These are phyloP conservation scores for Casaregolazyma suthepensis DNA, from an alignment of 1,139 yeast species.

Conservation along the genomic window DNA sequence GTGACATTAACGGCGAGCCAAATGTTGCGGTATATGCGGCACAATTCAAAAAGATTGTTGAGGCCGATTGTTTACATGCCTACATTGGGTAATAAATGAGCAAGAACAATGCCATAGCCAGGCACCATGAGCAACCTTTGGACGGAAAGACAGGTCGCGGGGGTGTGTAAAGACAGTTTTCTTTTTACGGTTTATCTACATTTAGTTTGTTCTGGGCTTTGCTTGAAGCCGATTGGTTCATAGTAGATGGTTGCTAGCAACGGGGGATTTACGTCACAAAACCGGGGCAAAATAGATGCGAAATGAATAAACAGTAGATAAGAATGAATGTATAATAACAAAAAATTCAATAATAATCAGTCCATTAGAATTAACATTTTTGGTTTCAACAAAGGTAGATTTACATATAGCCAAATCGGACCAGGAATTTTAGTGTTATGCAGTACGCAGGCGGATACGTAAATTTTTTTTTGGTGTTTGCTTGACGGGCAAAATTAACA, in stretches of 20 bases:
- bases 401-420: neutral
- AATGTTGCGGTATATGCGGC: neutral
- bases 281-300: neutral
- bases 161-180: neutral
- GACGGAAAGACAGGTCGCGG: neutral
- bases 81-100: neutral
- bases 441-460: neutral
- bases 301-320: neutral
- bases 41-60: neutral
- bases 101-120: neutral
- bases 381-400: neutral
- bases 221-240: neutral
- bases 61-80: neutral
- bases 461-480: neutral
- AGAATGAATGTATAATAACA: too few species aligned
- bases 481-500: neutral
- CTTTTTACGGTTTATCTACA: neutral
- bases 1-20: neutral
- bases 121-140: neutral
- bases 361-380: neutral
- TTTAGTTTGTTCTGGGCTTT: neutral
- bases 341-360: too few species aligned
- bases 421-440: neutral
- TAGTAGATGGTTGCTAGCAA: neutral
- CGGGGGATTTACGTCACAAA: neutral